Evolutionary conservation across 352 stramenopile species (phyloP).

Genomic region (Phytophthora fragariaefolia): DNA sequence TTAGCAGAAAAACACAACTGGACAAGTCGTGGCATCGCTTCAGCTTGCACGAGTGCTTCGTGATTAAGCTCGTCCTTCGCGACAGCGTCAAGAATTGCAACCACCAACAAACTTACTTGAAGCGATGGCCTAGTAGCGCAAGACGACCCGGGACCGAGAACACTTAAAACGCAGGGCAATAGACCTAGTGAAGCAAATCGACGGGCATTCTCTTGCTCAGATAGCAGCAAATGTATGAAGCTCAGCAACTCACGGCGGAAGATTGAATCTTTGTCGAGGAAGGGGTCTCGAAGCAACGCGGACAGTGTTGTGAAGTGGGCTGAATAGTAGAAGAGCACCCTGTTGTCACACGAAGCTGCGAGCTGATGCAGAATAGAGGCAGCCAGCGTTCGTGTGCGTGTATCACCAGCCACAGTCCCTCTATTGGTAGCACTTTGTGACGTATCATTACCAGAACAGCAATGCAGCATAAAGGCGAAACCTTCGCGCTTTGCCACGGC

Average conservation of each 20-base stretch:
- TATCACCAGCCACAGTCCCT: constrained; percentile 35
- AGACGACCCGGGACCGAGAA: constrained; percentile 39
- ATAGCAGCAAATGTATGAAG: constrained; percentile 64
- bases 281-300: constrained; percentile 64
- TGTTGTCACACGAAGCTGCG: constrained; percentile 60
- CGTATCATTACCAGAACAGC: constrained; percentile 49
- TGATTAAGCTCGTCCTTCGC: constrained; percentile 61
- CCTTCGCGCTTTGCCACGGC: constrained; percentile 69
- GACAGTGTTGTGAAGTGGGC: constrained; percentile 62
- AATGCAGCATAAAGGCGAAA: constrained; percentile 71
- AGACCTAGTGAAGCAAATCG: constrained; percentile 66
- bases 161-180: constrained; percentile 56
- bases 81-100: constrained; percentile 66
- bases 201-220: constrained; percentile 61
- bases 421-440: constrained; percentile 24
- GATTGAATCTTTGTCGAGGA: constrained; percentile 62
- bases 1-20: constrained; percentile 55
- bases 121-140: constrained; percentile 26
- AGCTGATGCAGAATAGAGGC: constrained; percentile 67
- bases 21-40: constrained; percentile 55
- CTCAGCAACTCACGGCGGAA: constrained; percentile 72
- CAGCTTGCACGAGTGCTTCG: constrained; percentile 50
- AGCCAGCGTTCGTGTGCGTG: constrained; percentile 57
- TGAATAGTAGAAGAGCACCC: constrained; percentile 67
- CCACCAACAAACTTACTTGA: constrained; percentile 56